phyloP scores from a whole-genome alignment of 2,329 filamentous ascomycete species.

The Bipolaris bicolor region DNA sequence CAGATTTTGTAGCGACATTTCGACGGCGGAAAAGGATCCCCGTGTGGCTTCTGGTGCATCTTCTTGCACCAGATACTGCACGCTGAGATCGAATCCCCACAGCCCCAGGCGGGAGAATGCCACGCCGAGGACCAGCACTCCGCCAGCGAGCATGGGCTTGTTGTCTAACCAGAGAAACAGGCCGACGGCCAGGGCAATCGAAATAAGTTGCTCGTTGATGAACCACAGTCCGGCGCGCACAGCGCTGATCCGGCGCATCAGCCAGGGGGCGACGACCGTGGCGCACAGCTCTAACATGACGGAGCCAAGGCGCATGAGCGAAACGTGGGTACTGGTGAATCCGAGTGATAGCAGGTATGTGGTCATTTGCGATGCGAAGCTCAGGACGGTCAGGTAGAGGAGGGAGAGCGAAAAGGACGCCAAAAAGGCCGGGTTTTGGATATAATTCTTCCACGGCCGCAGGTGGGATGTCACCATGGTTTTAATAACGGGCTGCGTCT shows the following conservation, averaged over 20 bases:
- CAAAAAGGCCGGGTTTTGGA: slow-evolving; percentile 62
- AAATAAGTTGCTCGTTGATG: slow-evolving; percentile 69
- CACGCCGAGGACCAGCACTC: slow-evolving; percentile 47
- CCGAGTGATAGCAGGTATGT: slow-evolving; percentile 65
- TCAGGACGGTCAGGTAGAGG: slow-evolving; percentile 62
- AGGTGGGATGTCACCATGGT: slow-evolving; percentile 11
- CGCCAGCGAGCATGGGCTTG: slow-evolving; percentile 31
- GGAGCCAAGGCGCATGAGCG: slow-evolving; percentile 59
- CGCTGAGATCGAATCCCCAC: slow-evolving; percentile 57
- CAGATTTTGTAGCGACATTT: slow-evolving; percentile 70
- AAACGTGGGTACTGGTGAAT: slow-evolving; percentile 60
- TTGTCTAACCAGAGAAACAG: slow-evolving; percentile 27
- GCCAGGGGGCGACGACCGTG: slow-evolving; percentile 64
- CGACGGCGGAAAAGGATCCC: slow-evolving; percentile 72
- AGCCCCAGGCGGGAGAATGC: slow-evolving; percentile 53
- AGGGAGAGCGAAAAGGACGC: slow-evolving; percentile 66
- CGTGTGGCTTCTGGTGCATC: slow-evolving; percentile 53
- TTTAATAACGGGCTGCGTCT: slow-evolving; percentile 5
- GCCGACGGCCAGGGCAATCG: slow-evolving; percentile 52
- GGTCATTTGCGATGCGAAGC: slow-evolving; percentile 64
- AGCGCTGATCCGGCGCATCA: slow-evolving; percentile 58
- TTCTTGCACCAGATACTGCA: slow-evolving; percentile 56
- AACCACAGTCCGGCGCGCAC: slow-evolving; percentile 75
- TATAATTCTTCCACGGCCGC: slow-evolving; percentile 52
- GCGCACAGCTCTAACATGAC: slow-evolving; percentile 65